Evolutionary conservation across 2,329 filamentous ascomycete species (phyloP), one percentile per base, ranked within the genome.

Genomic region (Phyllosticta citriasiana): DNA sequence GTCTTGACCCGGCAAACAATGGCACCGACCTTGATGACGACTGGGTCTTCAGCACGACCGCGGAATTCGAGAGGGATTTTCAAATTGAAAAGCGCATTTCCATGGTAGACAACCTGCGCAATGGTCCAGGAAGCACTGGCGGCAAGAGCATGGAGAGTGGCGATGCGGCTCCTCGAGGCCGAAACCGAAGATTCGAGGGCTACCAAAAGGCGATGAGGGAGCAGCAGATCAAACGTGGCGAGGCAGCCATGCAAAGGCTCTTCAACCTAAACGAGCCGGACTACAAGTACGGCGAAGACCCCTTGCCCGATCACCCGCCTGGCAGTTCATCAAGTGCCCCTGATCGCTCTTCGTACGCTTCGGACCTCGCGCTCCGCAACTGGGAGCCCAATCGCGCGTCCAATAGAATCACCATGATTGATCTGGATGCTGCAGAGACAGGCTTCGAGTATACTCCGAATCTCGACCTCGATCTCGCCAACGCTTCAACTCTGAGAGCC

Each of bases 31-130:
- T 76, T 0, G 75, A 78, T 3, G 80, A 83, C 51, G 82, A 84
- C 64, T 87, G 84, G 84, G 85, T 84, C 62, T 87, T 87, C 68
- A 86, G 83, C 66, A 84, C 82, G 4, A 85, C 83, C 2, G 82
- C 83, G 64, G 80, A 82, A 14, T 86, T 86, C 65, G 81, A 86
- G 64, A 74, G 77, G 61, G 69, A 78, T 35, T 78, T 79, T 56
- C 79, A 78, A 2, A 73, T 78, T 52, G 74, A 80, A 55, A 72
- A 77, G 63, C 64, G 77, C 8, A 73, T 79, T 64, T 72, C 79
- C 62, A 70, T 80, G 47, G 71, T 73, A 14, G 78, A 79, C 57
- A 78, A 78, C 1, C 71, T 80, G 56, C 74, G 76, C 16, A 72
- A 74, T 53, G 27, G 55, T 24, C 30, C 19, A 57, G 33, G 27